Base-by-base conservation (phyloP, 2,329 filamentous ascomycete genomes). In the Macrophomina pseudophaseolina region DNA sequence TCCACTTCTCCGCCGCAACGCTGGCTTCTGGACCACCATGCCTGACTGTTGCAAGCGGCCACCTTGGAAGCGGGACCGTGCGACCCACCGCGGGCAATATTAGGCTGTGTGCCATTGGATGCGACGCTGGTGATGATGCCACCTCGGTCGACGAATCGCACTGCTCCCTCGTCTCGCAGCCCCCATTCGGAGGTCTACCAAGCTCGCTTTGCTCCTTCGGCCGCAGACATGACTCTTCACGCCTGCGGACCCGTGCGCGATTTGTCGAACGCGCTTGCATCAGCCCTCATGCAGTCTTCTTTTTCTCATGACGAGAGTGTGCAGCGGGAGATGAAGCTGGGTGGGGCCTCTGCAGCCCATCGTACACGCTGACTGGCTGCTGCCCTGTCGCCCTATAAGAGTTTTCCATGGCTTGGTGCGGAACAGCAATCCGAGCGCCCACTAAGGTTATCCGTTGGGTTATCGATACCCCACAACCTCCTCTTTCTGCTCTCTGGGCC, bases 101-200 rank as follows among this genome's bases (percentile, higher is more conserved):
- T 40, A 62, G 58, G 42, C 58, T 23, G 58, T 49, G 58, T 62
- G n/a, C 58, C 44, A 62, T 62, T 62, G 58, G 58, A 62, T 62
- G 58, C 44, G 44, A 38, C 32, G 58, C 44, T 35, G 58, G 44
- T 33, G 40, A 44, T 30, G 12, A 58, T 44, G 53, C 35, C 51
- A 53, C 51, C 51, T 53, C 53, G 53, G n/a, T 11, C 35, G 33
- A 32, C 56, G 56, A 60, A 60, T 60, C 42, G 56, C 40, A 5
- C 28, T 18, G 56, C 42, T 7, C 5, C 6, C 32, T 54, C 32
- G 33, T 18, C 52, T 54, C 38, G n/a, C 52, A 18, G 52, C 52
- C 52, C 51, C 52, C 52, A 38, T 18, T 54, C 58, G 32, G 58
- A 28, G 49, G 58, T 44, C 30, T 49, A 32, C 58, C 30, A 62